These are phyloP conservation scores for Simplicillium aogashimaense DNA, from an alignment of 2,329 filamentous ascomycete genomes.

Conservation along the genomic window DNA sequence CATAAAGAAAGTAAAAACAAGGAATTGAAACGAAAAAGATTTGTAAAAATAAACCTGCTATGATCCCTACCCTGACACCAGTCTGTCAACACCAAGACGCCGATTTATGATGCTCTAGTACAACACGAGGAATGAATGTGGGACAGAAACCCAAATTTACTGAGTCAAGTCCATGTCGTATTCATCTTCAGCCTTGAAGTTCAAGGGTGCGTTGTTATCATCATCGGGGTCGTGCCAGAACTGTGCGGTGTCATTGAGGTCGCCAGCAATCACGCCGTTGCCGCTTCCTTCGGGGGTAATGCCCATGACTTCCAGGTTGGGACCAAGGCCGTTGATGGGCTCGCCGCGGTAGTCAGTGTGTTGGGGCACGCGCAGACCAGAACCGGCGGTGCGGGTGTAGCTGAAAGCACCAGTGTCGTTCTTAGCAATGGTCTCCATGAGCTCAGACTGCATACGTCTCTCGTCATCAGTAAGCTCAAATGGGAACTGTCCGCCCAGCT, in stretches of 20 bases:
- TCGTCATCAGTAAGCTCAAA: slow-evolving; percentile 86
- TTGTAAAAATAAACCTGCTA: slow-evolving; percentile 1
- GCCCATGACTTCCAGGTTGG: slow-evolving; percentile 23
- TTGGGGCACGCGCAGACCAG: slow-evolving; percentile 80
- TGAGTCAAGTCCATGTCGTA: slow-evolving; percentile 69
- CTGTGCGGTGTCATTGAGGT: slow-evolving; percentile 40
- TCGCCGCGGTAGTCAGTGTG: slow-evolving; percentile 90
- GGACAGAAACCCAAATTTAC: slow-evolving; percentile 13
- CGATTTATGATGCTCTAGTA: slow-evolving; percentile 2
- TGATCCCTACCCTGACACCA: no score
- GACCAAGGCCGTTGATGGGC: slow-evolving; percentile 42
- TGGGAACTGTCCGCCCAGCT: slow-evolving; percentile 65
- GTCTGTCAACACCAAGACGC: slow-evolving; percentile 1
- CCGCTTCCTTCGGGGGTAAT: slow-evolving; percentile 24
- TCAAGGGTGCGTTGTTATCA: slow-evolving; percentile 56
- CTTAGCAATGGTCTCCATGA: slow-evolving; percentile 76
- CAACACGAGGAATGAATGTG: background rate
- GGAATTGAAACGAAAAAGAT: slow-evolving; percentile 2
- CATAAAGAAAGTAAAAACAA: slow-evolving; percentile 1
- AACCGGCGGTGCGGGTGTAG: slow-evolving; percentile 77
- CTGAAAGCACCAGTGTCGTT: slow-evolving; percentile 67
- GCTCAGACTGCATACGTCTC: slow-evolving; percentile 87
- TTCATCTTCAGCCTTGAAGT: slow-evolving; percentile 93
- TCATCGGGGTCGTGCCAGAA: slow-evolving; percentile 64
- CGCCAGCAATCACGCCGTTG: slow-evolving; percentile 25